These are phyloP conservation scores for Apiotrichum gracile DNA, from an alignment of 1,284 basidiomycete species.

Conservation along the genomic window DNA sequence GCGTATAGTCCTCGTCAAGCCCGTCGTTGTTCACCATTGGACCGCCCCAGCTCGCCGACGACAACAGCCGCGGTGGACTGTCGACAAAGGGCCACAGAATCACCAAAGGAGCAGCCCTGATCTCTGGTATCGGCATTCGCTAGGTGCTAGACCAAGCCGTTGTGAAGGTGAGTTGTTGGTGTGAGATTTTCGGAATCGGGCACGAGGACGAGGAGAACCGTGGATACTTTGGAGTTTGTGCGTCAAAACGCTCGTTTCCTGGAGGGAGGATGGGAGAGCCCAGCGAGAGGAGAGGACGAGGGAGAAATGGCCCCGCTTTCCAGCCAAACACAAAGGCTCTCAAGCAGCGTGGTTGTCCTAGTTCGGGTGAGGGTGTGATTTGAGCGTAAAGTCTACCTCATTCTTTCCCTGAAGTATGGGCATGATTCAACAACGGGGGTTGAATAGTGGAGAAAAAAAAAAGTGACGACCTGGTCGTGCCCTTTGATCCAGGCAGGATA, in stretches of 20 bases:
- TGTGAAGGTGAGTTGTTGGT: background rate
- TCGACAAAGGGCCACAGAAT: background rate
- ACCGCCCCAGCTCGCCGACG: background rate
- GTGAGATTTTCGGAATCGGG: background rate
- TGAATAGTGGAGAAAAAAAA: background rate
- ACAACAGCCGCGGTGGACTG: background rate
- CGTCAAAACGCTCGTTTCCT: too few relatives aligned
- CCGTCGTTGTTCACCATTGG: too few relatives aligned
- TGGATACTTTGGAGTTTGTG: background rate
- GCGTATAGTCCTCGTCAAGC: too few relatives aligned
- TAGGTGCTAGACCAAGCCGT: background rate
- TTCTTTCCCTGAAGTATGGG: background rate
- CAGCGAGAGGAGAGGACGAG: background rate
- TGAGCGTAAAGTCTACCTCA: constrained; percentile 8
- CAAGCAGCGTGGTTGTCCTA: too few relatives aligned
- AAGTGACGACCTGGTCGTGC: background rate
- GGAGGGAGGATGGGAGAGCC: too few relatives aligned
- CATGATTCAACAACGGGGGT: background rate
- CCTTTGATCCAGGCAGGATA: background rate
- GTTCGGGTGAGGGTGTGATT: constrained; percentile 6
- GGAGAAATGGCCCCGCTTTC: background rate
- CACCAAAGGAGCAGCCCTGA: background rate
- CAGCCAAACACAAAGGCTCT: too few relatives aligned
- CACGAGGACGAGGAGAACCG: background rate
- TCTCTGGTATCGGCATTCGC: background rate